Conservation (phyloP, 2,329 filamentous ascomycete genomes). For the Botrytis cinerea region DNA sequence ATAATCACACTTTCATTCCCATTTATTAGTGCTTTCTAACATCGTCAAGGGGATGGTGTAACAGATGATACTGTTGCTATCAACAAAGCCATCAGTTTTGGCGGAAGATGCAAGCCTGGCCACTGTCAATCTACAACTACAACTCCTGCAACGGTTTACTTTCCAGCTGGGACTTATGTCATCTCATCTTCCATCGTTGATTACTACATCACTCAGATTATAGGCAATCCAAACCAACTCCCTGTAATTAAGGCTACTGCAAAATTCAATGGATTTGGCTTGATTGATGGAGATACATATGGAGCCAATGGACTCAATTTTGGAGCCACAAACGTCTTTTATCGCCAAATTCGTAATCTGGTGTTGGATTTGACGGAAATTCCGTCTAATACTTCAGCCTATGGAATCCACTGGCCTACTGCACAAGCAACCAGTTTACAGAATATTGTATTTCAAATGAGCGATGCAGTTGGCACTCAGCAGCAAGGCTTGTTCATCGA, state of each 20-base stretch:
- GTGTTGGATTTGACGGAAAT: constrained; percentile 55
- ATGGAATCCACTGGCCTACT: constrained; percentile 55
- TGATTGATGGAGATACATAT: constrained; percentile 86
- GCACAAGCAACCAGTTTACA: constrained; percentile 60
- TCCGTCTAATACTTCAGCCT: constrained; percentile 36
- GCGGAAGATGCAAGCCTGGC: constrained; percentile 47
- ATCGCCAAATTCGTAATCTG: constrained; percentile 65
- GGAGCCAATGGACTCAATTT: constrained; percentile 68
- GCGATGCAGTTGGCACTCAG: constrained; percentile 46
- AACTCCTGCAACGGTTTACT: constrained; percentile 45
- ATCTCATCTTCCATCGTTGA: constrained; percentile 34
- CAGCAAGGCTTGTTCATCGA: constrained; percentile 64
- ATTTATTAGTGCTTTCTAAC: constrained; percentile 87
- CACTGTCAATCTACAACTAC: constrained; percentile 50
- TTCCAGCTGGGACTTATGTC: constrained; percentile 38
- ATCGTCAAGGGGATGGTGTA: constrained; percentile 59
- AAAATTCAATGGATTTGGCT: constrained; percentile 72
- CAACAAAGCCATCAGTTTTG: constrained; percentile 54
- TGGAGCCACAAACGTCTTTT: constrained; percentile 72
- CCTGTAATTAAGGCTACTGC: constrained; percentile 73
- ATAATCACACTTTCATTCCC: constrained; percentile 49
- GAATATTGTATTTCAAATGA: constrained; percentile 63
- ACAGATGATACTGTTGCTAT: constrained; percentile 87
- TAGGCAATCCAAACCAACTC: constrained; percentile 44
- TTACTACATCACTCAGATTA: constrained; percentile 36